Evolutionary conservation across 495 filamentous ascomycete species (phyloP), one percentile per base, ranked within the genome.

Genomic region (Aspergillus cristatus): DNA sequence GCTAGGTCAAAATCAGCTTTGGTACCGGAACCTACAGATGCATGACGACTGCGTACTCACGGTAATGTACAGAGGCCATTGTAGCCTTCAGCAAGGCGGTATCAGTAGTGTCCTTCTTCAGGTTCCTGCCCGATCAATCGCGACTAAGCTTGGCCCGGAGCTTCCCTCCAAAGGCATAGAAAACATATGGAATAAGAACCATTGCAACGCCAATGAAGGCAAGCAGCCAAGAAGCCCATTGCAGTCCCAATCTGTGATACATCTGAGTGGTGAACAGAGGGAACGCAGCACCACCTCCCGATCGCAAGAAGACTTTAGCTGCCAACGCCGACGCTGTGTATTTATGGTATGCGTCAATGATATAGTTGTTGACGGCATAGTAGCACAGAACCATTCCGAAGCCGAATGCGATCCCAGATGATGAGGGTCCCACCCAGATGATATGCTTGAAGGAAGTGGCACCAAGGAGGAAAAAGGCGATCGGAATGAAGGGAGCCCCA

Each of bases 321-420:
- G 82, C 81, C 54, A 79, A 70, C 1, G 78, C 82, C 12, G 61
- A 71, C 1, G 82, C 82, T 0, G 81, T 76, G 47, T 75, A 83
- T 31, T 79, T 67, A 38, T 78, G 71, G 54, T 86, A 86, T 0
- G 79, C 78, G 51, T 86, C 82, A 7, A 75, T 75, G 17, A 86
- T 54, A 47, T 86, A 87, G 55, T 86, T 88, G 14, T 85, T 31
- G 13, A 43, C 20, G 0, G 72, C 67, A 32, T 75, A 67, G 48
- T 79, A 82, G 10, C 80, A 68, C 12, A 78, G 55, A 6, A 73
- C 48, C 46, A 77, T 83, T 1, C 76, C 82, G 14, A 73, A 58
- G 6, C 82, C 81, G 39, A 84, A 85, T 0, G 72, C 67, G 8
- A 84, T 51, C 0, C 79, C 80, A 0, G 76, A 65, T 3, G 83